Conservation (phyloP, 1,284 basidiomycete species). For the Trichosporon inkin region DNA sequence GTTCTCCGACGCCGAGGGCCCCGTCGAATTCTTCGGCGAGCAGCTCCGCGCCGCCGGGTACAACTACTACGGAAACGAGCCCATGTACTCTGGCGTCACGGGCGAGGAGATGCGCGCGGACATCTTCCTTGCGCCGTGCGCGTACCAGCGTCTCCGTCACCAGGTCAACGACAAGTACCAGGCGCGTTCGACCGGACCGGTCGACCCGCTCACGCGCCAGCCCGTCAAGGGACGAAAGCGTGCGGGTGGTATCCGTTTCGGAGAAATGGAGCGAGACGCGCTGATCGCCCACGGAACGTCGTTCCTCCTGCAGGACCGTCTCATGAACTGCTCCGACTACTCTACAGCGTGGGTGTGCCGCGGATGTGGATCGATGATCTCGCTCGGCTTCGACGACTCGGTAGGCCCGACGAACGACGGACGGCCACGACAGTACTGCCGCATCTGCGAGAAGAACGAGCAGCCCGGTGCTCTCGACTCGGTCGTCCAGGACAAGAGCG, state of each 20-base stretch:
- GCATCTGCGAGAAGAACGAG: constrained; percentile 71
- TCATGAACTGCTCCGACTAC: constrained; percentile 99
- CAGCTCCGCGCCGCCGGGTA: constrained; percentile 92
- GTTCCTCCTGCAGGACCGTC: constrained; percentile 92
- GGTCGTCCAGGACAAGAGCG: constrained; percentile 9
- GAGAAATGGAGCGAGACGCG: constrained; percentile 99
- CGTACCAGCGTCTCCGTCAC: constrained; percentile 97
- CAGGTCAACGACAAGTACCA: constrained; percentile 97
- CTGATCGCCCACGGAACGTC: constrained; percentile 97
- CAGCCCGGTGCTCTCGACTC: constrained; percentile 19
- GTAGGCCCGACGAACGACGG: constrained; percentile 57
- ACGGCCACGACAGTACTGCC: constrained; percentile 71
- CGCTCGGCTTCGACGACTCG: constrained; percentile 83
- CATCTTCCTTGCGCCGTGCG: constrained; percentile 97
- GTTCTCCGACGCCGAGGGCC: constrained; percentile 95
- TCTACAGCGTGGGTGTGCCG: constrained; percentile 98
- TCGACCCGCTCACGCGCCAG: constrained; percentile 91
- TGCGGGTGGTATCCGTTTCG: constrained; percentile 97
- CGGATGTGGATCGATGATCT: constrained; percentile 90
- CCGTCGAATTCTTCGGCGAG: constrained; percentile 94
- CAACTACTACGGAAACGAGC: constrained; percentile 98
- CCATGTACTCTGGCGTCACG: constrained; percentile 99
- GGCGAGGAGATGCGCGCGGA: constrained; percentile 97
- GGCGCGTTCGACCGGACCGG: constrained; percentile 94
- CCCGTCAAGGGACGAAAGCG: constrained; percentile 99